Evolutionary conservation across 164 flowering plant genomes (phyloP).

Genomic region (Chimonanthus salicifolius): DNA sequence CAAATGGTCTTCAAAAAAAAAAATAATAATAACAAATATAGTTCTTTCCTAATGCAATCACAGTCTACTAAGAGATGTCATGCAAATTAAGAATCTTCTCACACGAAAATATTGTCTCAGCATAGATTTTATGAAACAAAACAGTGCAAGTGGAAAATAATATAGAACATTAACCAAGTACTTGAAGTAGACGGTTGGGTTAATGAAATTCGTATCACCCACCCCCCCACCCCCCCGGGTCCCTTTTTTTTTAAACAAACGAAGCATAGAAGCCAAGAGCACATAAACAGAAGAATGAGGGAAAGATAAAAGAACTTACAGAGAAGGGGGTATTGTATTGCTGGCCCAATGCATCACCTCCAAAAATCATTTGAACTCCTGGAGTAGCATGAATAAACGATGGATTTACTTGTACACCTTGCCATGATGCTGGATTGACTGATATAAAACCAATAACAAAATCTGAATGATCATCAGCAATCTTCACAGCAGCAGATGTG

Average conservation of each 20-base stretch:
- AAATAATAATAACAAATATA: too few species aligned
- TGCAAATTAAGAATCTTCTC: too few species aligned
- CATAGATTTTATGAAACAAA: not conserved
- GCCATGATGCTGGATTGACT: constrained; percentile 96
- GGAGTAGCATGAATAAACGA: constrained; percentile 76
- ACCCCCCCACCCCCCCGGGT: too few species aligned
- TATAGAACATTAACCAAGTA: not conserved
- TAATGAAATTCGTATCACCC: not conserved
- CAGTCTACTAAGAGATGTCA: too few species aligned
- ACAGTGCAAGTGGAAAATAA: not conserved
- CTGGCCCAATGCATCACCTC: constrained; percentile 93
- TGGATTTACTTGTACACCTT: constrained; percentile 62
- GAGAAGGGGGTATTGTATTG: constrained; percentile 92
- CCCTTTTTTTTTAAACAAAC: too few species aligned
- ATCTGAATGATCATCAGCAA: constrained; percentile 87
- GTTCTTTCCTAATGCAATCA: too few species aligned
- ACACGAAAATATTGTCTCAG: too few species aligned
- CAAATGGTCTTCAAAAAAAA: too few species aligned
- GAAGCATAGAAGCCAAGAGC: not conserved
- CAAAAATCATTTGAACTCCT: constrained; percentile 66
- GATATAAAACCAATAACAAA: constrained; percentile 98
- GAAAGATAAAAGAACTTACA: constrained; percentile 37
- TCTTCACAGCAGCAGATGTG: constrained; percentile 88
- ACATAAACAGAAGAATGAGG: not conserved
- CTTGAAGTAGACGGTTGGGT: not conserved